Conservation (phyloP, 352 stramenopile species). For the Globisporangium uncinulatum region DNA sequence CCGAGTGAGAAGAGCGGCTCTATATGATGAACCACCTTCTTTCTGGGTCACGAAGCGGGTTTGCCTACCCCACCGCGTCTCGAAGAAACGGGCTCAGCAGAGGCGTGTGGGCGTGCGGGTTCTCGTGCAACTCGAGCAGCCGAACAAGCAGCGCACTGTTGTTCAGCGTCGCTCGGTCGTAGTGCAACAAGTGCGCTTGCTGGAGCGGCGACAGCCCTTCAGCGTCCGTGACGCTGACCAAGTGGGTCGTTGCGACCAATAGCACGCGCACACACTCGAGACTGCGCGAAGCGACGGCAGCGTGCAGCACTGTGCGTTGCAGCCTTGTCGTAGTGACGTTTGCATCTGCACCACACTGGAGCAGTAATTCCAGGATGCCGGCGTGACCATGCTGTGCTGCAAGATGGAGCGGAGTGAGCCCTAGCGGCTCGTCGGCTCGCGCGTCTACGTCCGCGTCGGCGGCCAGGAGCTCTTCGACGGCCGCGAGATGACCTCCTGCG, state of each 20-base stretch:
- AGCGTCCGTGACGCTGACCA: not conserved
- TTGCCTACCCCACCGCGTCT: not conserved
- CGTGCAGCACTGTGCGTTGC: conserved; percentile 4
- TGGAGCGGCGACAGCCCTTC: conserved; percentile 8
- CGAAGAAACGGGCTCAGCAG: conserved; percentile 6
- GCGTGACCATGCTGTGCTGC: not conserved
- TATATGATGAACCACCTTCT: no score
- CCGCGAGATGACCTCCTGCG: not conserved
- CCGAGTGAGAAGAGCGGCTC: not conserved
- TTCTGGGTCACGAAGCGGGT: not conserved
- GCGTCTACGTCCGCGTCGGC: conserved; percentile 7
- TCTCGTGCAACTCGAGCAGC: conserved; percentile 6
- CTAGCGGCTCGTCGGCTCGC: not conserved
- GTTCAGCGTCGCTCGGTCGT: no score
- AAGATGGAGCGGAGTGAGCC: conserved; percentile 6
- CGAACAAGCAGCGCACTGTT: conserved; percentile 2
- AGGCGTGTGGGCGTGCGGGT: not conserved
- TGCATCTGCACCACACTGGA: conserved; percentile 6
- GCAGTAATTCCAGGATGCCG: conserved; percentile 6
- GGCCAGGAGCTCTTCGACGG: conserved; percentile 6
- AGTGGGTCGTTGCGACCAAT: conserved; percentile 6
- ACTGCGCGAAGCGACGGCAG: conserved; percentile 1
- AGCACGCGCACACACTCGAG: conserved; percentile 4
- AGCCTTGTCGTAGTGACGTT: not conserved
- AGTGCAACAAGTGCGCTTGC: conserved; percentile 4